A percentile compares a stretch with the other conserved stretches of the same genome.
Conservation (phyloP, 352 stramenopile genomes). For the Albugo laibachii region DNA sequence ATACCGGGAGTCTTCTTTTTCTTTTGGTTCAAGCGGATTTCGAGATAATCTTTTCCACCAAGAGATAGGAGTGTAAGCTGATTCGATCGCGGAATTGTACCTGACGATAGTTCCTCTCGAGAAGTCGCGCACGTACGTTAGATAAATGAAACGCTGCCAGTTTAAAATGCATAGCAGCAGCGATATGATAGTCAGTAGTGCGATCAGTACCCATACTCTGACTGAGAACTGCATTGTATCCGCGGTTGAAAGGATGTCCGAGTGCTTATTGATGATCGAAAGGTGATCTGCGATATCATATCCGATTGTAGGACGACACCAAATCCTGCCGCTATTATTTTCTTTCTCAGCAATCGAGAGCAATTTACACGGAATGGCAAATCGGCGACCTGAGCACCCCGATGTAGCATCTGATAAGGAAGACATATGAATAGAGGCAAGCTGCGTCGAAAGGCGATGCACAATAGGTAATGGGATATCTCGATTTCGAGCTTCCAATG, state of each 20-base stretch:
- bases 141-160: conserved; percentile 1
- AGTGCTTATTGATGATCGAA: conserved; percentile 3
- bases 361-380: conserved; percentile 21
- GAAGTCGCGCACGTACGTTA: conserved; percentile 8
- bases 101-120: conserved; percentile 5
- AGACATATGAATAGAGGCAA: conserved; percentile 19
- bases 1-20: not conserved
- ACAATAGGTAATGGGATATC: conserved; percentile 19
- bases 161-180: conserved; percentile 10
- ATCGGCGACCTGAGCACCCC: not conserved
- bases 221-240: conserved; percentile 1
- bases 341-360: not conserved
- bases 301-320: conserved; percentile 17
- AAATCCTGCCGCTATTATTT: conserved; percentile 8
- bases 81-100: conserved; percentile 3
- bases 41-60: not conserved
- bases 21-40: not conserved
- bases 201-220: conserved; percentile 10
- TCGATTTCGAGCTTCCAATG: conserved; percentile 21
- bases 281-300: conserved; percentile 12
- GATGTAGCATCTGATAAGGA: not conserved
- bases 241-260: not conserved
- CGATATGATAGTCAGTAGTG: conserved; percentile 4
- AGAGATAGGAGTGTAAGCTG: conserved; percentile 2
- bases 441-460: conserved; percentile 13